Conservation (phyloP, 1,284 basidiomycete species). For the Fistulinella cinereoalba region DNA sequence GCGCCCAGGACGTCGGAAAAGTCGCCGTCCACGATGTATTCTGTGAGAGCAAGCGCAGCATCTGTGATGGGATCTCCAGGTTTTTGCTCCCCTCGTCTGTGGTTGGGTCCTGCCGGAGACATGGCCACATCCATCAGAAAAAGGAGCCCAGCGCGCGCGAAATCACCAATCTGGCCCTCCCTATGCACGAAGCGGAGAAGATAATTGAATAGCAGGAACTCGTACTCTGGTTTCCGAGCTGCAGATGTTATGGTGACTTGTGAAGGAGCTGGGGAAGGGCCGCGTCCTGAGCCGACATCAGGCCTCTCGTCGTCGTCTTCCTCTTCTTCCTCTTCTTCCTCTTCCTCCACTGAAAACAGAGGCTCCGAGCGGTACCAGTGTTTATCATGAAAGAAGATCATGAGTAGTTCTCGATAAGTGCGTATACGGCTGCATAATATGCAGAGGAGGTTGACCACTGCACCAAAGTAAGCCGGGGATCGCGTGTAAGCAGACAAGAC, state of each 20-base stretch:
- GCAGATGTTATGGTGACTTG: constrained; percentile 56
- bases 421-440: constrained; percentile 88
- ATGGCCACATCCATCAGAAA: constrained; percentile 95
- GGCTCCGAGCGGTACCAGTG: constrained; percentile 75
- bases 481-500: constrained; percentile 30
- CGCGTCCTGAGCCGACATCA: constrained; percentile 32
- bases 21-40: constrained; percentile 93
- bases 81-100: constrained; percentile 34
- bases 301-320: constrained; percentile 49
- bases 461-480: constrained; percentile 4
- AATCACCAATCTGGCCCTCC: constrained; percentile 92
- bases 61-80: constrained; percentile 70
- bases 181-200: constrained; percentile 93
- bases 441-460: constrained; percentile 88
- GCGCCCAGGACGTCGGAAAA: constrained; percentile 96
- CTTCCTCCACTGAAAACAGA: constrained; percentile 65
- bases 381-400: constrained; percentile 96
- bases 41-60: constrained; percentile 81
- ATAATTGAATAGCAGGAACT: constrained; percentile 94
- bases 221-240: constrained; percentile 79
- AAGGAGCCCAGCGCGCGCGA: constrained; percentile 87
- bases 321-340: constrained; percentile 53
- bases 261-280: constrained; percentile 57
- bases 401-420: constrained; percentile 84
- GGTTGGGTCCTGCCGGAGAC: constrained; percentile 59